These are phyloP conservation scores for Coprinopsis strossmayeri DNA, from an alignment of 768 basidiomycete species.

Conservation along the genomic window DNA sequence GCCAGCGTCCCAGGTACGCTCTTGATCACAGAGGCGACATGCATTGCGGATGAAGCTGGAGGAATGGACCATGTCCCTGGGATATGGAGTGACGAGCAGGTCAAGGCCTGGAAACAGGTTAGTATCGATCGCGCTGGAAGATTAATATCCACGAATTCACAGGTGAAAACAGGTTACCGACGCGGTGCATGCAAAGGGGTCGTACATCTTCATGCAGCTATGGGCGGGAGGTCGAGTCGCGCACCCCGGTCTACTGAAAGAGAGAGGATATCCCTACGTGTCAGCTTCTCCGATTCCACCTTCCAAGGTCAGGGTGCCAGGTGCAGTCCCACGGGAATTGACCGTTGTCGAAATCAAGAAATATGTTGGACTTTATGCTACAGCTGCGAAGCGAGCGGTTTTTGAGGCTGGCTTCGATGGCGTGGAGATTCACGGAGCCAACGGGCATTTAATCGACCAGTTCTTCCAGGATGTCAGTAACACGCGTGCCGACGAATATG, in stretches of 20 bases:
- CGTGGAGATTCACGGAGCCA: conserved; percentile 34
- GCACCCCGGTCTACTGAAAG: conserved; percentile 22
- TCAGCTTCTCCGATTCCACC: conserved; percentile 24
- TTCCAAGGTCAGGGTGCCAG: conserved; percentile 7
- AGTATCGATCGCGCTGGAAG: conserved; percentile 1
- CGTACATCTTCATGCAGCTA: conserved; percentile 37
- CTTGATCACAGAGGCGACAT: conserved; percentile 52
- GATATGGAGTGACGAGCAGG: conserved; percentile 42
- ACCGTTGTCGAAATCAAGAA: conserved; percentile 41
- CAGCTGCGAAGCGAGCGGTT: conserved; percentile 42
- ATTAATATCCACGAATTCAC: background rate
- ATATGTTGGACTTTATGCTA: conserved; percentile 21
- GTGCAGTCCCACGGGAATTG: conserved; percentile 29
- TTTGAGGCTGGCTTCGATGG: conserved; percentile 64
- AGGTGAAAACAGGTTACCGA: conserved; percentile 28
- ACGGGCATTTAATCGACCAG: conserved; percentile 42
- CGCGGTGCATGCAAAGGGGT: conserved; percentile 36
- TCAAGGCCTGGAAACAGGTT: conserved; percentile 46
- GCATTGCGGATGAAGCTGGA: conserved; percentile 33
- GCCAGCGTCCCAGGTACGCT: conserved; percentile 43
- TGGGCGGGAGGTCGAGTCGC: conserved; percentile 36
- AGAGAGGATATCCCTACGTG: conserved; percentile 26
- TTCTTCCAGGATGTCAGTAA: conserved; percentile 52
- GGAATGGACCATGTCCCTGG: conserved; percentile 36
- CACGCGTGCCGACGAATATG: conserved; percentile 62